Base-by-base conservation (phyloP, 495 filamentous ascomycete genomes). In the Bacidia rubella region DNA sequence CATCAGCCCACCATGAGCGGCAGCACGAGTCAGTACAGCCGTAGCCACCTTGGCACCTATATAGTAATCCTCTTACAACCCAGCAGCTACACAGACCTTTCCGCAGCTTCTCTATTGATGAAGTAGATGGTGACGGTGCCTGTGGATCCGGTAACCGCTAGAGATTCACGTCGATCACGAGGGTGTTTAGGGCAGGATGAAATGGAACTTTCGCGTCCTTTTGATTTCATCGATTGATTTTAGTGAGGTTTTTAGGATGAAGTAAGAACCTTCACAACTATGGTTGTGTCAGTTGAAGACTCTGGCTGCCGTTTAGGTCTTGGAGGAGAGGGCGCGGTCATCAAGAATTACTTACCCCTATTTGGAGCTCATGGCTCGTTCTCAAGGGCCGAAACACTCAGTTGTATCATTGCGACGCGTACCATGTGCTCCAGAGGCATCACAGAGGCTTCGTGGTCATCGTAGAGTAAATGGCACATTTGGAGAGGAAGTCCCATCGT, bases 1-100 rank as follows among this genome's bases (percentile, higher is more conserved):
- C 57, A 69, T 58, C 56, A 62, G 63, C 60, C 68, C 65, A 67
- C 68, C 65, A 45, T 64, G 69, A 62, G 72, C 71, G 66, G 72
- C 70, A 73, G 74, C 73, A 47, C 60, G 70, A 57, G 62, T 64
- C 38, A 70, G 65, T 44, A 67, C 63, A 50, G 64, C 65, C 58
- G 67, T 66, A 67, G 70, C 73, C 73, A 74, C 70, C 54, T 66
- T 68, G 67, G 62, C 49, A 29, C 22, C 27, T 23, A 40, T 11
- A 32, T 38, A 38, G 48, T 38, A 29, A 39, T 35, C 21, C 50
- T 49, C 47, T 32, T 50, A 57, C 49, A 42, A 38, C 26, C 49
- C 42, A 42, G 49, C 53, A 49, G 38, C 25, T 47, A n/a, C 29
- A n/a, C 9, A 9, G 19, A 5, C 17, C 41, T 9, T 22, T 9